Evolutionary conservation across 2,329 filamentous ascomycete genomes (phyloP).

Genomic region (Calonectria pteridis): DNA sequence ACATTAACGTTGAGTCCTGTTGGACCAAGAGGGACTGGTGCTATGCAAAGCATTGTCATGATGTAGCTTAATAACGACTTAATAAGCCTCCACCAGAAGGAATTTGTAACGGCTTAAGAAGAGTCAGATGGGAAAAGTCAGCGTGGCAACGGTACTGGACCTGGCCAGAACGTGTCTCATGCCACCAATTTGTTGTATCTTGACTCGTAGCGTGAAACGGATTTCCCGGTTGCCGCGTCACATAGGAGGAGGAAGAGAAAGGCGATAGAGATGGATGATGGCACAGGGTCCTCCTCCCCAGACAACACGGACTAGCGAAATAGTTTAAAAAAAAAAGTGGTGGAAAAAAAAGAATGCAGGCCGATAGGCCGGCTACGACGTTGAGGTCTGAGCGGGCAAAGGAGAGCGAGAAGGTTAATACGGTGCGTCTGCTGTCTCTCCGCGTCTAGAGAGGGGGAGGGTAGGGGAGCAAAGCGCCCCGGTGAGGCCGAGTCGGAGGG

Average conservation of each 20-base stretch:
- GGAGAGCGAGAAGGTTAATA: conserved; percentile 8
- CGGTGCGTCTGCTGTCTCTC: conserved; percentile 3
- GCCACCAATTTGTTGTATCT: neutral
- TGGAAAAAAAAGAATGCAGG: neutral
- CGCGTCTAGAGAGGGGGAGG: neutral
- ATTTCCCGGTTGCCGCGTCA: neutral
- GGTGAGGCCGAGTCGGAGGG: conserved; percentile 3
- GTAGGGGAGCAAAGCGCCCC: neutral
- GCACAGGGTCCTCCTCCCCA: neutral
- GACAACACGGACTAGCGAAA: neutral
- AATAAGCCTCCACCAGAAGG: neutral
- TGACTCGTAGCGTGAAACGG: neutral
- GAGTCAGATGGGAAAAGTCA: neutral
- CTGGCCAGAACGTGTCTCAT: conserved; percentile 3
- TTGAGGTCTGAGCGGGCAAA: conserved; percentile 9
- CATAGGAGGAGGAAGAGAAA: neutral
- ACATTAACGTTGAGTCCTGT: neutral
- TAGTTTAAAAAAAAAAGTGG: conserved; percentile 3
- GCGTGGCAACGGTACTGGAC: neutral
- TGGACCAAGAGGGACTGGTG: conserved; percentile 2
- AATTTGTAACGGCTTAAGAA: neutral
- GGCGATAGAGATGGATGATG: neutral
- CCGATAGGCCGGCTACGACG: neutral
- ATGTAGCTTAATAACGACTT: neutral
- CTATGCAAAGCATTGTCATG: neutral